Base-by-base conservation (phyloP, 1,284 basidiomycete species). In the Trichosporon inkin region DNA sequence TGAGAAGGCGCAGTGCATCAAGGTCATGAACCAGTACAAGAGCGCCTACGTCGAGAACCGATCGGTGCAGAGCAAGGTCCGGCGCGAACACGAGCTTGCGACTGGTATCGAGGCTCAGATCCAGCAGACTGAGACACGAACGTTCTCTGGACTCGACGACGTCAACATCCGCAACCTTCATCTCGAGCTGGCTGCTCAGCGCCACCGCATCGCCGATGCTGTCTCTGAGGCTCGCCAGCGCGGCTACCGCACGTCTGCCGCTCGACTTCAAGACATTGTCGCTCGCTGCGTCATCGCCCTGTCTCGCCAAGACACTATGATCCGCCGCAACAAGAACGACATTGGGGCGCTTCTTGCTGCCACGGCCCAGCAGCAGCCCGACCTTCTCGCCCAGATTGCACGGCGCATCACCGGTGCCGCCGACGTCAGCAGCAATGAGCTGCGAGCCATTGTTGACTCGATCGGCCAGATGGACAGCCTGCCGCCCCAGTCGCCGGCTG, bases 21-120 rank as follows among this genome's bases (percentile, higher is more conserved):
- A 85, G 32, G 80, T 96, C 60, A 86, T 88, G 13, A 78, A 76
- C 3, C 84, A 86, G 2, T 89, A 92, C 71, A 89, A 93, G 70
- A 80, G 85, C 49, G 82, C 82, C 22, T 77, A 88, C 49, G 83
- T 81, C 60, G 74, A 84, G 7, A 84, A 86, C 62, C 87, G 88
- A 5, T 72, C 82, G 0, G 76, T 90, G 19, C 84, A 83, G 62
- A 74, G 79, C 38, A 84, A 86, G 44, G 75, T 90, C 17, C 83
- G 85, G 67, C 84, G 85, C 10, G 87, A 90, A 10, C 82, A 82
- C 58, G 91, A 91, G 70, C 86, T 89, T 13, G 83, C 82, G 54
- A 85, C 86, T 36, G 88, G 92, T 80, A 89, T 95, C 69, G 87
- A 91, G 32, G 88, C 88, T 10, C 87, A 88, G 34, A 83, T 96